Base-by-base conservation (phyloP, 495 filamentous ascomycete genomes). In the Penicillium pulvis region DNA sequence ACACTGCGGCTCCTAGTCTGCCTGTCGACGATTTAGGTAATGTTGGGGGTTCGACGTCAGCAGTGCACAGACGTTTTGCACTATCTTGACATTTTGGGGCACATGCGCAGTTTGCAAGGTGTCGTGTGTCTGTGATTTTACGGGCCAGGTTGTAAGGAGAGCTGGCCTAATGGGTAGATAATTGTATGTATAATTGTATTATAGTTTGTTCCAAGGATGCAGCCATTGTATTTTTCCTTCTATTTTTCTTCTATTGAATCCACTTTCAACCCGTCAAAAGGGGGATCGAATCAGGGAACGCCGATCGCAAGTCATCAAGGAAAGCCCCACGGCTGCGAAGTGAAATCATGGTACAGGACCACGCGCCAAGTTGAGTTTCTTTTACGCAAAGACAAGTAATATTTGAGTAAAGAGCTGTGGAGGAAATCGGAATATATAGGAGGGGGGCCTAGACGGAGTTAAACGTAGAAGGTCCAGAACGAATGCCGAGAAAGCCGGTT, bases 251-350 rank as follows among this genome's bases (percentile, higher is more conserved):
- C 28, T 17, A 31, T 30, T 51, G 20, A 51, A 55, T 47, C 50
- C 50, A 36, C 50, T 44, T 54, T 43, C 16, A 16, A 12, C 14
- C 51, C 19, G 20, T 51, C n/a, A 41, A 45, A 60, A 54, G 49
- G 51, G 52, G 56, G 52, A 36, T 42, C 56, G 36, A 61, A 62
- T 58, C 46, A 55, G 39, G 24, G 42, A 17, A 36, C 42, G 64
- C 65, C 61, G 67, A 70, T 67, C 64, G 56, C 41, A 49, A 58
- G 39, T n/a, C 35, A 39, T 52, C 55, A 53, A 39, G 35, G 44
- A 48, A 19, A 57, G 59, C 56, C 62, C 59, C 59, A 56, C 63
- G 63, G 49, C 28, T 28, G 28, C 28, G 9, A 36, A 36, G 12
- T 36, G 33, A 36, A 36, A 36, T 14, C 33, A 36, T 36, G 8